Percentiles rank a stretch among this genome's conserved stretches.
These are phyloP conservation scores for Echium plantagineum DNA, from an alignment of 257 asterid species.

Conservation along the genomic window DNA sequence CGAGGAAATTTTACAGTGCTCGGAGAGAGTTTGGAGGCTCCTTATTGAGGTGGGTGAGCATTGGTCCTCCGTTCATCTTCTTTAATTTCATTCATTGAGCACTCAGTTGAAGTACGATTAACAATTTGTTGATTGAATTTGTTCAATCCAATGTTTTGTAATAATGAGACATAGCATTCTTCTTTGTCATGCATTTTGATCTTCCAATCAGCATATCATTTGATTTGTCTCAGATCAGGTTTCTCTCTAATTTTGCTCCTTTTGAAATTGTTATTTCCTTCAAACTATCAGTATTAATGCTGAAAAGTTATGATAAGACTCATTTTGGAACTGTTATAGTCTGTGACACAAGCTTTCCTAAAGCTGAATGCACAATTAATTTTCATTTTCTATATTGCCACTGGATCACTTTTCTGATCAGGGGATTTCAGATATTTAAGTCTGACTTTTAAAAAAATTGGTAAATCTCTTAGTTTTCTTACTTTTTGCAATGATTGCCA, in stretches of 20 bases:
- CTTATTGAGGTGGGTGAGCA: slow-evolving; percentile 45
- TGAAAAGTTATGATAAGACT: neutral
- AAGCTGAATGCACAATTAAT: too few species aligned
- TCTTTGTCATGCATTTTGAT: neutral
- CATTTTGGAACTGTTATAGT: too few species aligned
- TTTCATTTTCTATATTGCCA: too few species aligned
- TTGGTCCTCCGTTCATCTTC: slow-evolving; percentile 5
- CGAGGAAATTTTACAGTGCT: slow-evolving; percentile 75
- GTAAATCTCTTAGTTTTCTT: too few species aligned
- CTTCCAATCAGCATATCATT: neutral
- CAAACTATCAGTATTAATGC: neutral
- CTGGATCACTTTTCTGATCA: too few species aligned
- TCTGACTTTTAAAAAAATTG: too few species aligned
- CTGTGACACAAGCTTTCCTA: too few species aligned
- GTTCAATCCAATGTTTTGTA: neutral
- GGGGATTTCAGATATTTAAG: too few species aligned
- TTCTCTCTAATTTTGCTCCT: neutral
- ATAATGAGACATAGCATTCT: too few species aligned
- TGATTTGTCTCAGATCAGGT: neutral
- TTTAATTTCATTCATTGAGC: slow-evolving; percentile 1
- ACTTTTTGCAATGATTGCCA: too few species aligned
- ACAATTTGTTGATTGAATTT: neutral
- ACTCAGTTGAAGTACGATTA: neutral
- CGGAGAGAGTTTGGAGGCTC: slow-evolving; percentile 93
- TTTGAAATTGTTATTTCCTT: neutral